These are phyloP conservation scores for Chaetothyriales sp. DNA, from an alignment of 2,329 filamentous ascomycete genomes.

Conservation along the genomic window DNA sequence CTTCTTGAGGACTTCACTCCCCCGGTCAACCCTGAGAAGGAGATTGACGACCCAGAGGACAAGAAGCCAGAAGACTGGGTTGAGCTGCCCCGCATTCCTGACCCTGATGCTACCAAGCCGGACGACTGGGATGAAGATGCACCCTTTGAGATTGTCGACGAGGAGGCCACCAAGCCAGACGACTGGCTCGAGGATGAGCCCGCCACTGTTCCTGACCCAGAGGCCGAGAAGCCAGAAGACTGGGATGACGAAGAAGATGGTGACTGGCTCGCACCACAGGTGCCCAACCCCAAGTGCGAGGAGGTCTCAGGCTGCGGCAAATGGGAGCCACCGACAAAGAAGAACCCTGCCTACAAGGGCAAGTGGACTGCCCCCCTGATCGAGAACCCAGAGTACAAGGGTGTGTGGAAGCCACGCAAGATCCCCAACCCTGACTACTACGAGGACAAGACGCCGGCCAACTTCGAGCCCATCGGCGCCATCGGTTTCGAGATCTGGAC, in stretches of 20 bases:
- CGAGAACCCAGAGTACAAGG: slow-evolving; percentile 98
- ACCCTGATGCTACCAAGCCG: slow-evolving; percentile 88
- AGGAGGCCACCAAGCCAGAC: slow-evolving; percentile 76
- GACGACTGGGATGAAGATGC: slow-evolving; percentile 99
- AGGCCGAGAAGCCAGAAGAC: slow-evolving; percentile 93
- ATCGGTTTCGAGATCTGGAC: slow-evolving; percentile 99
- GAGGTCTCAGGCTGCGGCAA: slow-evolving; percentile 86
- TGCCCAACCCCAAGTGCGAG: slow-evolving; percentile 90
- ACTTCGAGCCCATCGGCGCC: slow-evolving; percentile 96
- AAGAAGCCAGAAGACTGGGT: slow-evolving; percentile 93
- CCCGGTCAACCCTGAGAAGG: slow-evolving; percentile 80
- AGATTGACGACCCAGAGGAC: slow-evolving; percentile 92
- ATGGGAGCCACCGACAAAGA: slow-evolving; percentile 82
- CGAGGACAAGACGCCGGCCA: slow-evolving; percentile 90
- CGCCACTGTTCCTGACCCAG: slow-evolving; percentile 69
- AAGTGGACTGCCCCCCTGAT: slow-evolving; percentile 89
- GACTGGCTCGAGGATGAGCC: slow-evolving; percentile 94
- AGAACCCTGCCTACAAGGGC: slow-evolving; percentile 96
- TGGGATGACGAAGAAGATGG: slow-evolving; percentile 99
- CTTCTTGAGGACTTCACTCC: slow-evolving; percentile 89
- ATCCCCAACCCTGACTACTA: slow-evolving; percentile 93
- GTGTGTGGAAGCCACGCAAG: slow-evolving; percentile 83
- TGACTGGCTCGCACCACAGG: slow-evolving; percentile 81
- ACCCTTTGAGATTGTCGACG: slow-evolving; percentile 87
- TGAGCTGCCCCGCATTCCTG: slow-evolving; percentile 76